A percentile compares a stretch with the other conserved stretches of the same genome.
Evolutionary conservation across 345 rosid genomes (phyloP).

Genomic region (Rhizophora mangle): DNA sequence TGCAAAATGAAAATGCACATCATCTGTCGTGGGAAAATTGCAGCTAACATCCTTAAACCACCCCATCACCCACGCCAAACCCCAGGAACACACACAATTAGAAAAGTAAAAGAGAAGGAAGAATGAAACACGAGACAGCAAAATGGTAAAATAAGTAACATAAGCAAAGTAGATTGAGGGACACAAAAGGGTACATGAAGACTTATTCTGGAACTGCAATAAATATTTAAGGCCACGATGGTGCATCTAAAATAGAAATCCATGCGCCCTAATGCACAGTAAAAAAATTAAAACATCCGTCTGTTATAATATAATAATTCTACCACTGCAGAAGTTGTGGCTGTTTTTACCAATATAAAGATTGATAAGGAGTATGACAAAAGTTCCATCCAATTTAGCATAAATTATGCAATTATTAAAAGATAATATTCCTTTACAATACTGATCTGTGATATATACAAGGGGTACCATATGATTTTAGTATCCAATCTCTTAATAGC

Average conservation of each 20-base stretch:
- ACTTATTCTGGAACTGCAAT: no score
- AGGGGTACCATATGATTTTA: background rate
- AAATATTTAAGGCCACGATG: no score
- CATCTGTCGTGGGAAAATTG: background rate
- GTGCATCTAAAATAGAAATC: no score
- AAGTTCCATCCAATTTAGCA: background rate
- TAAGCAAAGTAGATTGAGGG: no score
- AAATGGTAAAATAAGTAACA: no score
- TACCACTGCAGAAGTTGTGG: background rate
- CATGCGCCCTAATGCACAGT: no score
- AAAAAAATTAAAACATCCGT: background rate
- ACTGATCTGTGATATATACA: background rate
- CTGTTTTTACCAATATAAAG: background rate
- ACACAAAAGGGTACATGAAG: no score
- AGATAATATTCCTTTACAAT: background rate
- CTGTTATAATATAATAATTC: conserved; percentile 1
- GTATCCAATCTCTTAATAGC: conserved; percentile 4
- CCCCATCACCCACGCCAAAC: no score
- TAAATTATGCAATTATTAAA: no score
- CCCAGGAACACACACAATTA: background rate
- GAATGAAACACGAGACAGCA: no score
- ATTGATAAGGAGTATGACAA: background rate
- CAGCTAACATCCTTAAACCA: background rate
- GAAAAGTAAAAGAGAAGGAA: background rate
- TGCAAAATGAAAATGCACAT: background rate